Percentiles rank a stretch among this genome's conserved stretches.
Evolutionary conservation across 352 stramenopile genomes (phyloP).

Genomic region (Globisporangium orthogonon): DNA sequence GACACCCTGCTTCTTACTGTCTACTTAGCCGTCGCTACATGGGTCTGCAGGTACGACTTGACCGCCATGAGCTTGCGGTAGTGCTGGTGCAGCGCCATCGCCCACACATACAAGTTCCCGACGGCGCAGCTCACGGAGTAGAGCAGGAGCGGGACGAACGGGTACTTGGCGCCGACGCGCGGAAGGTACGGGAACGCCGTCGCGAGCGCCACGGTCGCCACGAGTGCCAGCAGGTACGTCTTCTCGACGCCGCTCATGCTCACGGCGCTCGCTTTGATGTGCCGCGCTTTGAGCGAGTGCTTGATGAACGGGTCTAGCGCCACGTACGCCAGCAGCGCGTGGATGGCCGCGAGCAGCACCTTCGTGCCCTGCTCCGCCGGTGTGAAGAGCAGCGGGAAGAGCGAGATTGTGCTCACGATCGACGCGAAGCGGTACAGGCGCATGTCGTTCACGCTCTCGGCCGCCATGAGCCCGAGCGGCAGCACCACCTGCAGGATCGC

Average conservation of each 20-base stretch:
- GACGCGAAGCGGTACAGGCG: conserved; percentile 76
- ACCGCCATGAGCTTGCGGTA: conserved; percentile 59
- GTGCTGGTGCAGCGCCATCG: conserved; percentile 50
- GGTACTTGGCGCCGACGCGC: conserved; percentile 33
- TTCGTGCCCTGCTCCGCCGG: conserved; percentile 71
- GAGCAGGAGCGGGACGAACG: conserved; percentile 78
- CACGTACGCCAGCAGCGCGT: conserved; percentile 57
- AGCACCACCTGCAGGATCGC: conserved; percentile 91
- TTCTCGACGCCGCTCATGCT: conserved; percentile 49
- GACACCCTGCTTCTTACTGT: neutral
- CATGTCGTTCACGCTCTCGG: conserved; percentile 77
- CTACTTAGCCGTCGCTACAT: neutral
- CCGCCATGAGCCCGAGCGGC: conserved; percentile 58
- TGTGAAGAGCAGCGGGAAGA: conserved; percentile 85
- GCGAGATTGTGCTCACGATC: conserved; percentile 58
- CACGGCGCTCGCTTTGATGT: conserved; percentile 60
- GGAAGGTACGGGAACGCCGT: conserved; percentile 53
- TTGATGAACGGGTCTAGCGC: conserved; percentile 63
- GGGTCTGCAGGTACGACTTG: conserved; percentile 55
- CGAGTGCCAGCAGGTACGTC: conserved; percentile 36
- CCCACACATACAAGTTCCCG: conserved; percentile 77
- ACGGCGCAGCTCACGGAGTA: conserved; percentile 68
- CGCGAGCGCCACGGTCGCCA: conserved; percentile 27
- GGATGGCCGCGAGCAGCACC: conserved; percentile 51
- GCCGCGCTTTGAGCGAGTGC: conserved; percentile 57